Conservation (phyloP, 2,329 filamentous ascomycete genomes). For the Fusarium bulbicola region DNA sequence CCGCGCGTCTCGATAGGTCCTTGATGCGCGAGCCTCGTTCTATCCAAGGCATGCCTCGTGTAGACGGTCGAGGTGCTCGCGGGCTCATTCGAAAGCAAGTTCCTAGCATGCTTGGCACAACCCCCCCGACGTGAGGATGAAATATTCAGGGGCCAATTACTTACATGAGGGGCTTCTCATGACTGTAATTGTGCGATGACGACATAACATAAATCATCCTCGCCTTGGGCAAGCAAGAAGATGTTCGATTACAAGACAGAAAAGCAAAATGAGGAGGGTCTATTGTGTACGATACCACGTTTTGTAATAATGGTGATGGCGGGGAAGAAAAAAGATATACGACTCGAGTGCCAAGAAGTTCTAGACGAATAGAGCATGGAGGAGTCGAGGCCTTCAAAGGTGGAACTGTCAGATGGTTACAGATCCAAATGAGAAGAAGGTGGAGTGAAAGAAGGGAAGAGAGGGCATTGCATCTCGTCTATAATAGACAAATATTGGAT, state of each 20-base stretch:
- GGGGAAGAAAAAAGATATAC: constrained; percentile 15
- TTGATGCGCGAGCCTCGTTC: constrained; percentile 93
- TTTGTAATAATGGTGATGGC: constrained; percentile 39
- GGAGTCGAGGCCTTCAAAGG: not conserved
- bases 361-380: constrained; percentile 4
- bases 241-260: constrained; percentile 8
- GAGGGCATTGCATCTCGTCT: constrained; percentile 9
- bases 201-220: not conserved
- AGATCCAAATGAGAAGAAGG: constrained; percentile 7
- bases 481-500: constrained; percentile 37
- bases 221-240: not conserved
- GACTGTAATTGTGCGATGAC: not conserved
- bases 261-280: constrained; percentile 15
- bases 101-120: constrained; percentile 56
- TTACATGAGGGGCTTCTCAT: constrained; percentile 1
- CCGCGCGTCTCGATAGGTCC: constrained; percentile 82
- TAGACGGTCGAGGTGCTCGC: constrained; percentile 60
- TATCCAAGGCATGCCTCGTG: constrained; percentile 84
- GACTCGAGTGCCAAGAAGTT: constrained; percentile 16
- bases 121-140: constrained; percentile 49
- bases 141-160: not conserved
- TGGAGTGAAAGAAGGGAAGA: constrained; percentile 3
- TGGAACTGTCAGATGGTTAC: not conserved
- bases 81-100: constrained; percentile 67
- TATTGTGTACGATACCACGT: constrained; percentile 41